Evolutionary conservation across 1,139 yeast genomes (phyloP).

Genomic region (Saccharomycopsis crataegensis): DNA sequence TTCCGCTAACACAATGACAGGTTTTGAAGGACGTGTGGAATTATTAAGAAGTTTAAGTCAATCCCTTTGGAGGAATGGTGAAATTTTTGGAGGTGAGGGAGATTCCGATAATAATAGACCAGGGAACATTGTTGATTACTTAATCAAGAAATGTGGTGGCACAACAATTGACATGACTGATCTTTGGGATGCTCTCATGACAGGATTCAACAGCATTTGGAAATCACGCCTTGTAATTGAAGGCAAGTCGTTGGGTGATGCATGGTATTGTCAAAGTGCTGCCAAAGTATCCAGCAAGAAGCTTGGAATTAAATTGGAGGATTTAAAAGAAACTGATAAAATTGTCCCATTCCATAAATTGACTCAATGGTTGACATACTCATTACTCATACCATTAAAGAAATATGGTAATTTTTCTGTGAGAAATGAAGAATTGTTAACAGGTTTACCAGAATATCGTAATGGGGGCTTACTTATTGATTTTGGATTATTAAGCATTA

Average conservation of each 20-base stretch:
- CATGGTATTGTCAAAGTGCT: constrained; percentile 35
- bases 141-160: constrained; percentile 23
- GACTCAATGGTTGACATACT: constrained; percentile 57
- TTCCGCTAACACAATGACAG: constrained; percentile 40
- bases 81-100: constrained; percentile 37
- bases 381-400: constrained; percentile 44
- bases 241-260: constrained; percentile 49
- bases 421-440: constrained; percentile 36
- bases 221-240: constrained; percentile 41
- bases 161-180: constrained; percentile 34
- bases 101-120: constrained; percentile 31
- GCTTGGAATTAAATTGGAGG: constrained; percentile 25
- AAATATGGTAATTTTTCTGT: constrained; percentile 35
- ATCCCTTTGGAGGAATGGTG: constrained; percentile 32
- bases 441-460: constrained; percentile 58
- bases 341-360: constrained; percentile 54
- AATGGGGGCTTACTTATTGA: constrained; percentile 56
- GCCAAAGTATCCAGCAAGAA: constrained; percentile 27
- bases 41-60: constrained; percentile 39
- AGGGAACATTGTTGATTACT: constrained; percentile 43
- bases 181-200: constrained; percentile 47
- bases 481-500: constrained; percentile 40
- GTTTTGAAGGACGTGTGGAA: constrained; percentile 42
- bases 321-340: constrained; percentile 26
- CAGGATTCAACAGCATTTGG: constrained; percentile 48